Base-by-base conservation (phyloP, 306 rosid genomes). In the Pueraria montana region DNA sequence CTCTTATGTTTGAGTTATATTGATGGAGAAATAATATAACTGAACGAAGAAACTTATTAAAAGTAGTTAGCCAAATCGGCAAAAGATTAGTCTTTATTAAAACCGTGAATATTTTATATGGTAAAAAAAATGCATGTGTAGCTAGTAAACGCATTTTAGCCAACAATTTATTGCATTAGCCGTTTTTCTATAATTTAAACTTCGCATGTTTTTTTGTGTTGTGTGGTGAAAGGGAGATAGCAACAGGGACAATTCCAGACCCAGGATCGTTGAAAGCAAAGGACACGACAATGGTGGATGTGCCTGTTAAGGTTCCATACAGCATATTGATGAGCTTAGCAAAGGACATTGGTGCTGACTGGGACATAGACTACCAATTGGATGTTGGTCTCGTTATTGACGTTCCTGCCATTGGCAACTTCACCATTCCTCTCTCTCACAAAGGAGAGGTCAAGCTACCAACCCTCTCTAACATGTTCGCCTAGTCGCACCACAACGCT, bases 391-490 rank as follows among this genome's bases (percentile, higher is more conserved):
- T 96, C 18, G 58, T 86, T 13, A 74, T 96, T n/a, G 97, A 96
- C 38, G 85, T 94, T 84, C 98, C 99, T 4, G 64, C 82, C 9
- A 7, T 96, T 50, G 99, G 99, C 21, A 77, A 90, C 84, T 81
- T 91, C 68, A 91, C 93, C 55, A 88, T 96, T 24, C 98, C 99
- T 7, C 89, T 96, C 43, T 85, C 93, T 61, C 86, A 81, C 9
- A 90, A 91, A 62, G 99, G 98, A 58, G 92, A 94, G 90, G 18
- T 94, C 85, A 94, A 94, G 89, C 91, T 96, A 16, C 99, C 98
- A 17, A 58, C 85, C 56, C 58, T 92, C 78, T 59, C 92, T 16
- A 92, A 38, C 45, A 68, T 87, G 38, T 86, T 92, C 26, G 27
- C 85, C 34, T 77, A 67, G 45, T 14, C 42, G 0, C 72, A 5